These are phyloP conservation scores for Stephania japonica DNA, from an alignment of 164 flowering plant genomes.

Conservation along the genomic window DNA sequence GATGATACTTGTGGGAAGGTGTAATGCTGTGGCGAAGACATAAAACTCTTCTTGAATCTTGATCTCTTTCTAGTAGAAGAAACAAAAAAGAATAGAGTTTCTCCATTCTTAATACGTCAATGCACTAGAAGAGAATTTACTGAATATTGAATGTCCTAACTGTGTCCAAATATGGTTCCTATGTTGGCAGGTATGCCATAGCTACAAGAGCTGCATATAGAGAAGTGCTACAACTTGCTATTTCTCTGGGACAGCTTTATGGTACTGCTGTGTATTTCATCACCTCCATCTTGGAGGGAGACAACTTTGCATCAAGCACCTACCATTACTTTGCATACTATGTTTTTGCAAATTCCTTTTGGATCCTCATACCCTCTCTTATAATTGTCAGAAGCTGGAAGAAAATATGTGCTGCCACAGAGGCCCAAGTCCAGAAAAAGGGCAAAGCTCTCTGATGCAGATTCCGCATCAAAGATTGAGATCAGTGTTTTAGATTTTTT, in stretches of 20 bases:
- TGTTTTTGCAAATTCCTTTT: slow-evolving; percentile 52
- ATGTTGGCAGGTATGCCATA: slow-evolving; percentile 67
- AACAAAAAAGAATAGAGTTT: not conserved
- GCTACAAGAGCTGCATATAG: slow-evolving; percentile 63
- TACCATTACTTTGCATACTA: slow-evolving; percentile 70
- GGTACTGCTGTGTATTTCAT: slow-evolving; percentile 65
- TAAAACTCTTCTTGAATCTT: not conserved
- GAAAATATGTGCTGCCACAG: slow-evolving; percentile 53
- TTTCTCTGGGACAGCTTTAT: slow-evolving; percentile 85
- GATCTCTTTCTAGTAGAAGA: not conserved
- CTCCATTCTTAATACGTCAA: not conserved
- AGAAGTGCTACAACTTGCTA: slow-evolving; percentile 64
- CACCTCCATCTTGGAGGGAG: slow-evolving; percentile 74
- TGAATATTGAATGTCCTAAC: not conserved
- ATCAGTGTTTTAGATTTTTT: not conserved
- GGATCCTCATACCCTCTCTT: slow-evolving; percentile 72
- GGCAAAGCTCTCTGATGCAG: slow-evolving; percentile 37
- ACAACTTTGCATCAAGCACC: slow-evolving; percentile 56
- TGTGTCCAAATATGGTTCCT: not conserved
- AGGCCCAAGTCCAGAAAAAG: slow-evolving; percentile 45
- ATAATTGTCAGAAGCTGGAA: slow-evolving; percentile 69
- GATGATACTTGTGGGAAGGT: not conserved
- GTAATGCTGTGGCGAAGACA: not conserved
- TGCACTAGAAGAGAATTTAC: not conserved
- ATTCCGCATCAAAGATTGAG: not conserved